Conservation (phyloP, 495 filamentous ascomycete genomes). For the Annulohypoxylon moriforme region DNA sequence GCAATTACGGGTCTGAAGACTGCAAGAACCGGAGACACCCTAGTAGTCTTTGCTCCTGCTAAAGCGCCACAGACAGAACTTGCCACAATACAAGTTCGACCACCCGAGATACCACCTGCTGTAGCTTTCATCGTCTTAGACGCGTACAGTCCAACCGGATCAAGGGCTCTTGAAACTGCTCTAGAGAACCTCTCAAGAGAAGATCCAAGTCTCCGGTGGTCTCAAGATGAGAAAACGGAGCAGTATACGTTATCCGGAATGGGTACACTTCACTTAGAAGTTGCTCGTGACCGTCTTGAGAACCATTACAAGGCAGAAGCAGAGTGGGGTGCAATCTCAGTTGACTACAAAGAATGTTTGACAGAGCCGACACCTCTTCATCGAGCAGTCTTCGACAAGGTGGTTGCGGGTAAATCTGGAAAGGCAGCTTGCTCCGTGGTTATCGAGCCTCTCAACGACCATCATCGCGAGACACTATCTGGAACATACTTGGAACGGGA, state of each 20-base stretch:
- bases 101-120: conserved; percentile 89
- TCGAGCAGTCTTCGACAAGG: conserved; percentile 76
- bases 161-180: conserved; percentile 80
- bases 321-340: conserved; percentile 91
- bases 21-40: conserved; percentile 91
- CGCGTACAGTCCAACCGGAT: conserved; percentile 79
- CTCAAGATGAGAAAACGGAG: conserved; percentile 86
- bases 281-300: conserved; percentile 86
- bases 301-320: conserved; percentile 91
- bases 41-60: conserved; percentile 76
- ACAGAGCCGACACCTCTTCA: conserved; percentile 63
- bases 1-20: conserved; percentile 91
- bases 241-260: conserved; percentile 95
- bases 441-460: conserved; percentile 68
- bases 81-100: conserved; percentile 81
- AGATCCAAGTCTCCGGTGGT: conserved; percentile 92
- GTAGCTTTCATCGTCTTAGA: conserved; percentile 97
- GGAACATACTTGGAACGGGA: conserved; percentile 54
- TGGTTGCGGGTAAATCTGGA: conserved; percentile 81
- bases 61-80: conserved; percentile 68
- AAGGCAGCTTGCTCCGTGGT: conserved; percentile 79
- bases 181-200: conserved; percentile 84
- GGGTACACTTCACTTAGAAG: conserved; percentile 98
- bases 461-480: conserved; percentile 52
- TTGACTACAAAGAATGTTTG: conserved; percentile 89